Evolutionary conservation across 2,329 filamentous ascomycete species (phyloP).

Genomic region (Cryoendolithus antarcticus): DNA sequence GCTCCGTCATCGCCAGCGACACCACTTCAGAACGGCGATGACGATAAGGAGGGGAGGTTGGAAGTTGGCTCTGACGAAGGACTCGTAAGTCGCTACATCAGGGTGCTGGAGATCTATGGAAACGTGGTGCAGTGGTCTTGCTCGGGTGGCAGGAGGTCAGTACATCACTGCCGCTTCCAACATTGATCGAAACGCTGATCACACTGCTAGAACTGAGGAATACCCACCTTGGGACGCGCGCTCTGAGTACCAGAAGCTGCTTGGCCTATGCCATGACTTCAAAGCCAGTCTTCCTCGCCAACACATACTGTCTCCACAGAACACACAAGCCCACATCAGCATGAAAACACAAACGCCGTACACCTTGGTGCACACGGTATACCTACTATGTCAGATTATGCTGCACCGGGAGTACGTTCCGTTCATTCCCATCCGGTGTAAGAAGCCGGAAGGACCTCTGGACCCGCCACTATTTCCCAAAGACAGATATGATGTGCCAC

Average conservation of each 20-base stretch:
- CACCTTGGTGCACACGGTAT: conserved; percentile 54
- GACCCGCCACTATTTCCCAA: conserved; percentile 45
- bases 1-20: conserved; percentile 8
- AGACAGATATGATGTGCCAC: conserved; percentile 34
- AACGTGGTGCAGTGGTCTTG: conserved; percentile 45
- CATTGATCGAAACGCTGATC: conserved; percentile 10
- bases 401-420: conserved; percentile 58
- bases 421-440: conserved; percentile 45
- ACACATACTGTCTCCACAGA: conserved; percentile 46
- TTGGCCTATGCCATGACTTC: conserved; percentile 40
- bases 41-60: conserved; percentile 35
- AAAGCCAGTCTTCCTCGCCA: conserved; percentile 42
- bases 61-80: conserved; percentile 39
- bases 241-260: conserved; percentile 44
- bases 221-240: conserved; percentile 48
- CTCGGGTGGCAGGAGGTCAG: conserved; percentile 43
- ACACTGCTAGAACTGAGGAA: conserved; percentile 36
- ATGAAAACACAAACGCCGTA: conserved; percentile 52
- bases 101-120: conserved; percentile 43
- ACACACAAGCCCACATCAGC: conserved; percentile 55
- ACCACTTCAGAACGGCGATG: conserved; percentile 13
- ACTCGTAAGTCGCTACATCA: conserved; percentile 39
- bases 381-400: conserved; percentile 54
- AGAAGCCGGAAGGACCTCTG: conserved; percentile 43
- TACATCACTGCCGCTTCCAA: conserved; percentile 1